Evolutionary conservation across 2,329 filamentous ascomycete genomes (phyloP), one percentile per base, ranked within the genome.

Genomic region (Mycocentrospora acerina): DNA sequence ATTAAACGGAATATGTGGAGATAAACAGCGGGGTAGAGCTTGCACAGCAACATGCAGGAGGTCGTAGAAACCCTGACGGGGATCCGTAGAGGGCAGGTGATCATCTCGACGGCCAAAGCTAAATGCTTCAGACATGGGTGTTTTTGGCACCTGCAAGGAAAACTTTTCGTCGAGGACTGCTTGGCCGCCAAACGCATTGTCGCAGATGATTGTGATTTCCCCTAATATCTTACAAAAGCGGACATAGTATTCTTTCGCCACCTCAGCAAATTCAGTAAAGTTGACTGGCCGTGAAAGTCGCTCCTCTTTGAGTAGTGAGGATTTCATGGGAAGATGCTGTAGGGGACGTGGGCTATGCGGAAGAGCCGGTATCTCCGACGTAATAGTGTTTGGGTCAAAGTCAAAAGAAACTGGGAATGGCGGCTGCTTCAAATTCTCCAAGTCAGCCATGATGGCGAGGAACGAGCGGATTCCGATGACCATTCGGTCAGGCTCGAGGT

Each of bases 391-490:
- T n/a, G 68, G 59, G 46, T 75, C 72, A 37, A 69, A 71, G 35
- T 71, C 67, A 47, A 76, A 81, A 9, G 81, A 79, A 30, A 83
- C 81, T 1, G 93, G 93, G 52, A 97, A 96, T 0, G 90, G 87
- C 3, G 93, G 93, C 47, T 82, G 78, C 32, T 90, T 85, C 17
- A 85, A 85, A 48, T 86, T 91, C 66, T 98, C 93, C 17, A 97
- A 74, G 64, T 98, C 93, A 1, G 86, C 80, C 81, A 98, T 91
- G 52, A 97, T 89, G 22, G 86, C 88, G 18, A 98, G 76, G 62
- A 97, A 98, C 3, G 93, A 88, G 47, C 90, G 82, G 47, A 98
- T 98, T 3, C 90, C 93, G 53, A 98, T 87, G n/a, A 97, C 91
- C 71, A 96, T 95, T 56, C 88, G 86, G 61, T 98, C 94, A 0